Evolutionary conservation across 2,329 filamentous ascomycete species (phyloP).

Genomic region (Chrysoporthe puriensis): DNA sequence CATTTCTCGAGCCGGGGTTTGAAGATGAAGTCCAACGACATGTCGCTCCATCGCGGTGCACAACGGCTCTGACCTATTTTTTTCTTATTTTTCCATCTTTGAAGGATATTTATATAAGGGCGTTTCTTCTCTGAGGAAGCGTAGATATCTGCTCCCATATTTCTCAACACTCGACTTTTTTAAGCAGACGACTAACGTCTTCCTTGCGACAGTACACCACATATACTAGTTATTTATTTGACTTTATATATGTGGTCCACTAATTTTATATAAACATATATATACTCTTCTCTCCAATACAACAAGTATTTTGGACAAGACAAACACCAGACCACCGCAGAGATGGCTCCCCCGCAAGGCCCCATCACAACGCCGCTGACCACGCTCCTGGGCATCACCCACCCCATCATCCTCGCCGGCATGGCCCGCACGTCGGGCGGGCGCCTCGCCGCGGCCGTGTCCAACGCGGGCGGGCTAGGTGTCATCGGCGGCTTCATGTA

Average conservation of each 20-base stretch:
- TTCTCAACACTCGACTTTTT: too few species aligned
- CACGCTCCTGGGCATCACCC: slow-evolving; percentile 77
- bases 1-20: not conserved
- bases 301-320: too few species aligned
- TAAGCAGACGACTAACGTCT: too few species aligned
- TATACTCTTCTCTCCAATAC: too few species aligned
- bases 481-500: slow-evolving; percentile 75
- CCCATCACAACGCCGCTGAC: slow-evolving; percentile 79
- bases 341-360: slow-evolving; percentile 37
- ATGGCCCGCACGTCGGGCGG: slow-evolving; percentile 88
- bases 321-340: not conserved
- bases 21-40: not conserved
- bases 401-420: slow-evolving; percentile 89
- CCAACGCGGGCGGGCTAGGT: slow-evolving; percentile 83
- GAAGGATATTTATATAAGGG: too few species aligned
- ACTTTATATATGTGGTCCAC: too few species aligned
- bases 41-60: not conserved
- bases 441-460: slow-evolving; percentile 80
- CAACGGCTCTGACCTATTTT: not conserved
- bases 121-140: too few species aligned
- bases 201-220: too few species aligned
- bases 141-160: too few species aligned
- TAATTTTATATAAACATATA: too few species aligned
- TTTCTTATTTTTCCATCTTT: not conserved
- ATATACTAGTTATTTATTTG: too few species aligned